Evolutionary conservation across 352 stramenopile genomes (phyloP).

Genomic region (Phytophthora melonis): DNA sequence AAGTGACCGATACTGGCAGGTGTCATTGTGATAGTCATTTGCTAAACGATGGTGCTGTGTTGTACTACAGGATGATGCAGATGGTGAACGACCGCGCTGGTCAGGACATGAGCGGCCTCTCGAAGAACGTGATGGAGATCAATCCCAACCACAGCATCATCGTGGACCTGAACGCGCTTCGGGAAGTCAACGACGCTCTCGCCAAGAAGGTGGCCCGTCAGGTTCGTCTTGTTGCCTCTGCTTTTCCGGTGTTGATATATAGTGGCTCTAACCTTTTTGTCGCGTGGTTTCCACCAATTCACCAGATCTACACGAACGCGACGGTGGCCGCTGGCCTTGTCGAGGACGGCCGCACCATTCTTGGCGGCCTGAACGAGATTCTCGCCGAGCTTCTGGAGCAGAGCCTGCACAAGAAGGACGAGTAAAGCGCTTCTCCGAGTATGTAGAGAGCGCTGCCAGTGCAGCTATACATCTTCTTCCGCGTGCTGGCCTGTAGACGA

Average conservation of each 20-base stretch:
- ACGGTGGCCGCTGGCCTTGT: slow-evolving; percentile 98
- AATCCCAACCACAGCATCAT: slow-evolving; percentile 99
- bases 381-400: slow-evolving; percentile 88
- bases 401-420: slow-evolving; percentile 69
- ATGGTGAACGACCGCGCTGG: slow-evolving; percentile 94
- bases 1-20: slow-evolving; percentile 22
- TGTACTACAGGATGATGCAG: slow-evolving; percentile 94
- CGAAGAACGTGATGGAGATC: slow-evolving; percentile 98
- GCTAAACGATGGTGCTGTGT: slow-evolving; percentile 17
- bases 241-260: background rate
- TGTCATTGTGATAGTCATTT: background rate
- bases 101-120: slow-evolving; percentile 54
- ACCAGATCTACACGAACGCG: slow-evolving; percentile 99
- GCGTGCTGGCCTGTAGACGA: too few species aligned
- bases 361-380: slow-evolving; percentile 97
- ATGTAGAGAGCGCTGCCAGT: background rate
- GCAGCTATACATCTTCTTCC: too few species aligned
- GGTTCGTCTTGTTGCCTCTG: slow-evolving; percentile 41
- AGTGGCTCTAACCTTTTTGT: slow-evolving; percentile 6
- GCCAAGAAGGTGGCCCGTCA: slow-evolving; percentile 87
- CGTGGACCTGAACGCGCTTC: slow-evolving; percentile 92
- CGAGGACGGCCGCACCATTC: slow-evolving; percentile 97
- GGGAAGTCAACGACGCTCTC: slow-evolving; percentile 83
- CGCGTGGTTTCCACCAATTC: slow-evolving; percentile 35
- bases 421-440: slow-evolving; percentile 26